Percentiles rank a stretch among this genome's conserved stretches.
Conservation (phyloP, 2,329 filamentous ascomycete species). For the Chaetomiaceae sp. region DNA sequence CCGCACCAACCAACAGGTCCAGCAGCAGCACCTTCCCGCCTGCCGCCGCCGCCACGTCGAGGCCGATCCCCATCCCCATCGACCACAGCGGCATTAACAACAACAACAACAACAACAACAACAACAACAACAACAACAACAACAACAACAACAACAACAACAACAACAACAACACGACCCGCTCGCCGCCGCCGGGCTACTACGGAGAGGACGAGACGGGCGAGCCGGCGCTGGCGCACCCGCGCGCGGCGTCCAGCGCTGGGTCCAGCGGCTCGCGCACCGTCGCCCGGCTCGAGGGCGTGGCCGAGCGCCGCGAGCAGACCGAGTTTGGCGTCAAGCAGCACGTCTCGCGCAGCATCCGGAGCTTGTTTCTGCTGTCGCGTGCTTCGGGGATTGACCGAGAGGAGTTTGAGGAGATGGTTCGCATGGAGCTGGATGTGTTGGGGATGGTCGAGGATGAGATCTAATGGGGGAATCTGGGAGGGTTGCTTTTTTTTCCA, state of each 20-base stretch:
- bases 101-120: too few relatives aligned
- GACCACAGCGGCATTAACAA: too few relatives aligned
- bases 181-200: too few relatives aligned
- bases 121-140: too few relatives aligned
- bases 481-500: neutral
- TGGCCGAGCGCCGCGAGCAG: conserved; percentile 51
- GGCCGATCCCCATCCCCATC: conserved; percentile 32
- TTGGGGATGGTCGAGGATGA: conserved; percentile 62
- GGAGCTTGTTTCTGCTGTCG: conserved; percentile 68
- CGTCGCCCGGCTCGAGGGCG: conserved; percentile 56
- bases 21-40: too few relatives aligned
- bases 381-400: conserved; percentile 65
- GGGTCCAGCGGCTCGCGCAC: conserved; percentile 50
- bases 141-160: too few relatives aligned
- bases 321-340: conserved; percentile 70
- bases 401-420: conserved; percentile 67
- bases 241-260: conserved; percentile 53
- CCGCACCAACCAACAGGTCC: too few relatives aligned
- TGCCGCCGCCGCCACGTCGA: conserved; percentile 37
- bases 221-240: conserved; percentile 44
- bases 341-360: conserved; percentile 70
- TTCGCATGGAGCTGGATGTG: conserved; percentile 65
- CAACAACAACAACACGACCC: too few relatives aligned
- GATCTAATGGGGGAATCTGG: conserved; percentile 6
- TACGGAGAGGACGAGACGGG: conserved; percentile 31